Evolutionary conservation across 164 flowering plant species (phyloP), one percentile per base, ranked within the genome.

Genomic region (Buxus sempervirens): DNA sequence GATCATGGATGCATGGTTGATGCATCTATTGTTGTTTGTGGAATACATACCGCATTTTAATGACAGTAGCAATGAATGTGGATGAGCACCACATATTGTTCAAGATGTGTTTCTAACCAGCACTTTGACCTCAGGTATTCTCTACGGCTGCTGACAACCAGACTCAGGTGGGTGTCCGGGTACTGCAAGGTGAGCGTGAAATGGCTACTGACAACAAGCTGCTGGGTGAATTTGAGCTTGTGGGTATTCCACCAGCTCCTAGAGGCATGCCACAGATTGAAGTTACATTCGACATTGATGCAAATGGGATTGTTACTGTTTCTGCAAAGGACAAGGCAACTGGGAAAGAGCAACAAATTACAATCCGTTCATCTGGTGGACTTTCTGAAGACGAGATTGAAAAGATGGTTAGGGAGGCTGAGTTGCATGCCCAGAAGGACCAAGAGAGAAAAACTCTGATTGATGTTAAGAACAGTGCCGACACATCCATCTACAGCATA

Each of bases 81-180:
- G 38, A 32, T 7, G 38, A 32, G 7, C 38, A 32, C 38, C 38
- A 32, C 7, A 32, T 32, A 32, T 32, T 32, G 3, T 32, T 32
- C 38, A 32, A 7, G 3, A 32, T 32, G 5, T 32, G 38, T 32
- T 32, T 3, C 38, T 32, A 32, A 32, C 38, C 38, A 32, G 38
- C 38, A 32, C 38, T 27, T 20, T 60, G 24, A 24, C 72, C 49
- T n/a, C 86, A 90, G 90, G 88, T 83, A 16, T 90, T 90, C 82
- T 90, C 96, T 4, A 90, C 96, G 1, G 96, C 94, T 26, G 91
- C 94, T 41, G 96, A 90, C 69, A 89, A 89, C 63, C 91, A 89
- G 75, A 89, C 91, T 53, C 90, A 86, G 54, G 93, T 88, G 41
- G 89, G 89, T 15, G 80, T 88, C 73, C 80, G 83, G 76, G 93